A percentile compares a stretch with the other conserved stretches of the same genome.
Evolutionary conservation across 2,329 filamentous ascomycete genomes (phyloP).

Genomic region (Aspergillus hortae): DNA sequence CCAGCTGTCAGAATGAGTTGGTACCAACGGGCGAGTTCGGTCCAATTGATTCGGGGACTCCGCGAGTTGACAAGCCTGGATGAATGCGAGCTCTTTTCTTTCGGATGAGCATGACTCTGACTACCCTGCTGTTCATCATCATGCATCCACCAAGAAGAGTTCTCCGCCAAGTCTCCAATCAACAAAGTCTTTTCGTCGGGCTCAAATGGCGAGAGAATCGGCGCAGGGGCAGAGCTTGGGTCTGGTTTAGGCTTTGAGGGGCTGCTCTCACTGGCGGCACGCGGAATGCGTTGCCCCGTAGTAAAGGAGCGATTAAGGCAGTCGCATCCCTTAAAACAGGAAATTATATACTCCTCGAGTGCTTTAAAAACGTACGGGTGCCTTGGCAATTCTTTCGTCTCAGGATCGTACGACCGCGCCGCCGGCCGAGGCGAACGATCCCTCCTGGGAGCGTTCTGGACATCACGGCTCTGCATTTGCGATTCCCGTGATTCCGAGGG

Average conservation of each 20-base stretch:
- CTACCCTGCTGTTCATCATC: constrained; percentile 43
- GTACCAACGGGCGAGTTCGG: constrained; percentile 70
- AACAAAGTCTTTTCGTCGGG: constrained; percentile 72
- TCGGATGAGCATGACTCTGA: constrained; percentile 26
- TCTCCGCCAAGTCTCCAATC: constrained; percentile 73
- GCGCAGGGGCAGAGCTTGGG: constrained; percentile 27
- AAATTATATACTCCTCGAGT: constrained; percentile 72
- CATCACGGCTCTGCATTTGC: constrained; percentile 23
- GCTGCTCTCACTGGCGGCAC: constrained; percentile 45
- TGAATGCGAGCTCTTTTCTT: constrained; percentile 29
- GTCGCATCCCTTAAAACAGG: constrained; percentile 65
- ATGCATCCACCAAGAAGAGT: constrained; percentile 78
- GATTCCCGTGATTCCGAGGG: constrained; percentile 18
- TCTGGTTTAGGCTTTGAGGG: constrained; percentile 30
- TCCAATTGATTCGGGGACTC: constrained; percentile 73
- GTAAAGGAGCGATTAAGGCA: constrained; percentile 76
- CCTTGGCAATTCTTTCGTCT: constrained; percentile 36
- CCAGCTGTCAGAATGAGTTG: constrained; percentile 65
- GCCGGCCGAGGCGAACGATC: constrained; percentile 17
- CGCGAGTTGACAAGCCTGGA: constrained; percentile 49
- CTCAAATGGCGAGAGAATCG: constrained; percentile 50
- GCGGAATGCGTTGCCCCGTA: constrained; percentile 45
- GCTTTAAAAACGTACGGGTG: constrained; percentile 63
- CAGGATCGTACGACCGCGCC: constrained; percentile 17
- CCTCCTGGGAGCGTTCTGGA: constrained; percentile 19